These are phyloP conservation scores for Limonium bicolor DNA, from an alignment of 148 eudicot genomes.

Conservation along the genomic window DNA sequence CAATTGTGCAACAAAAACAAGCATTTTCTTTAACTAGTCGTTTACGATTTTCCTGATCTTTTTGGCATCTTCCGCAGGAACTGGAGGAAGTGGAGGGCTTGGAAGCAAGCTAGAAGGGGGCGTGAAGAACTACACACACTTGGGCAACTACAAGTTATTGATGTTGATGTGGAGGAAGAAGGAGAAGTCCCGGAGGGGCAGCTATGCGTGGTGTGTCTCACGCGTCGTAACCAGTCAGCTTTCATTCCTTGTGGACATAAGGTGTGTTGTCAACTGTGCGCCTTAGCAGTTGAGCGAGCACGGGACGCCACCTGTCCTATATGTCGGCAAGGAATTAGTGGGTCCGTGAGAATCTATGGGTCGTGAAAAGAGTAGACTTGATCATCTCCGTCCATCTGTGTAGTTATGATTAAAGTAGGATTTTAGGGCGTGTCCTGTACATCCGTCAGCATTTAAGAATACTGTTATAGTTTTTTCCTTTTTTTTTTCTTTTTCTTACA, in stretches of 20 bases:
- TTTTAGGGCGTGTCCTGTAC: too few species aligned
- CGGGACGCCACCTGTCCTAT: conserved; percentile 64
- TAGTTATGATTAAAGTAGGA: too few species aligned
- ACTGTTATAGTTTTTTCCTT: too few species aligned
- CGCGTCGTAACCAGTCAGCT: conserved; percentile 58
- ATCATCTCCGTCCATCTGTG: too few species aligned
- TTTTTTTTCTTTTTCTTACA: too few species aligned
- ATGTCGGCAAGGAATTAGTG: conserved; percentile 50
- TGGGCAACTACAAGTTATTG: neutral
- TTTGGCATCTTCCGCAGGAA: too few species aligned
- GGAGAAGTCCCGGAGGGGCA: conserved; percentile 63
- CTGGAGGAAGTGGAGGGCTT: neutral
- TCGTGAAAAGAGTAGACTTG: too few species aligned
- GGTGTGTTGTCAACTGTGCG: conserved; percentile 71
- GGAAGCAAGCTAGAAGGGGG: neutral
- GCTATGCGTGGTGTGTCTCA: conserved; percentile 56
- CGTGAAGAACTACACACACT: neutral
- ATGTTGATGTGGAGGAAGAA: conserved; percentile 35
- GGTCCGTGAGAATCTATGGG: conserved; percentile 67
- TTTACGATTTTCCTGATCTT: too few species aligned
- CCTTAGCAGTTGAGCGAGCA: conserved; percentile 45
- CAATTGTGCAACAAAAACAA: too few species aligned
- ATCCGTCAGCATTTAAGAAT: too few species aligned
- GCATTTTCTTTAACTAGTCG: too few species aligned
- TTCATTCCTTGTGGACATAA: conserved; percentile 92